Percentiles rank a stretch among this genome's conserved stretches.
Conservation (phyloP, 2,329 filamentous ascomycete species). For the Cylindrodendrum hubeiense region DNA sequence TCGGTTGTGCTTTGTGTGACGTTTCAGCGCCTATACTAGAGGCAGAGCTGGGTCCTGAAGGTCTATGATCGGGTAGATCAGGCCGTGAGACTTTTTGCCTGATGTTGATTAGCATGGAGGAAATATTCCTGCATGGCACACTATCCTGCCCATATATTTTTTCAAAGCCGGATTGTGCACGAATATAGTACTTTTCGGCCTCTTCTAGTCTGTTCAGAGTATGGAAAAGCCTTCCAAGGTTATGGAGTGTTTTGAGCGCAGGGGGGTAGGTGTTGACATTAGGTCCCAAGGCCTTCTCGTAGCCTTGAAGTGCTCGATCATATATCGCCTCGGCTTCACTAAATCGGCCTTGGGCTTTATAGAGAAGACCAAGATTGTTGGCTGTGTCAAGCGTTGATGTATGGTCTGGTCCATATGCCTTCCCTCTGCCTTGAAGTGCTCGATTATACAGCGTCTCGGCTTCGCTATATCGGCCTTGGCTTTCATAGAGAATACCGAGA, state of each 20-base stretch:
- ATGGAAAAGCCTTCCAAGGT: not conserved
- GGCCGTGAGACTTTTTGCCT: too few species aligned
- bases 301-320: constrained; percentile 44
- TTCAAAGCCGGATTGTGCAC: constrained; percentile 1
- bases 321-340: constrained; percentile 46
- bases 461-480: constrained; percentile 39
- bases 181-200: constrained; percentile 6
- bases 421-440: constrained; percentile 40
- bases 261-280: not conserved
- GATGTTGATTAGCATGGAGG: too few species aligned
- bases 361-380: constrained; percentile 47
- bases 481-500: constrained; percentile 35
- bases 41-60: too few species aligned
- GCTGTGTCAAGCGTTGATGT: constrained; percentile 39
- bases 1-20: too few species aligned
- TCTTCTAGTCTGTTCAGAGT: not conserved
- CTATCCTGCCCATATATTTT: constrained; percentile 1
- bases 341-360: constrained; percentile 39
- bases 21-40: too few species aligned
- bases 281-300: constrained; percentile 31
- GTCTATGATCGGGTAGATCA: too few species aligned
- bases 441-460: constrained; percentile 26
- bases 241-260: constrained; percentile 1
- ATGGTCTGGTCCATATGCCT: constrained; percentile 28
- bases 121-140: too few species aligned